Conservation (phyloP, 2,329 filamentous ascomycete species). For the Xylariaceae sp. region DNA sequence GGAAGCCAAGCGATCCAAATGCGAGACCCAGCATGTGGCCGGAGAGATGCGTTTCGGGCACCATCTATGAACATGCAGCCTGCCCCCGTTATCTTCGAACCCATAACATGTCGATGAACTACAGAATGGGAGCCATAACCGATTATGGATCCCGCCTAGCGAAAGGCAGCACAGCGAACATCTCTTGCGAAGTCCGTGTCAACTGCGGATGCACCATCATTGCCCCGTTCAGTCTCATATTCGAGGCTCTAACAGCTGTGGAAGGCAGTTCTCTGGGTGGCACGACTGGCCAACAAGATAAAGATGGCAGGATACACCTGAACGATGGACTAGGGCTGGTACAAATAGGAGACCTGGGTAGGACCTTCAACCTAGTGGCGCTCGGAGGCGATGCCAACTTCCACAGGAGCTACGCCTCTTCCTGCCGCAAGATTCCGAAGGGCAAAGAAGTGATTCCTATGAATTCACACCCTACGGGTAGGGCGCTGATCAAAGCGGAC, state of each 20-base stretch:
- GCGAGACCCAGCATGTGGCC: constrained; percentile 15
- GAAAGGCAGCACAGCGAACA: constrained; percentile 33
- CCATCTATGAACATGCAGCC: constrained; percentile 28
- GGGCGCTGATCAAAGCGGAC: constrained; percentile 38
- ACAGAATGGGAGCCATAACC: constrained; percentile 21
- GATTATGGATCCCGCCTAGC: constrained; percentile 33
- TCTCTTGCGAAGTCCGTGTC: constrained; percentile 33
- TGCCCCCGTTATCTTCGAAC: constrained; percentile 17
- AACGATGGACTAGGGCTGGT: constrained; percentile 37
- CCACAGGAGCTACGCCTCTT: constrained; percentile 24
- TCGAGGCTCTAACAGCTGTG: constrained; percentile 33
- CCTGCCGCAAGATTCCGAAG: constrained; percentile 26
- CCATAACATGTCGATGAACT: constrained; percentile 38
- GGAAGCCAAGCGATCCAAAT: constrained; percentile 20
- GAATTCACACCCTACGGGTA: constrained; percentile 17
- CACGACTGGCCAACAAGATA: constrained; percentile 13
- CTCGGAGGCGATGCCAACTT: constrained; percentile 33
- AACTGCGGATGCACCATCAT: constrained; percentile 38
- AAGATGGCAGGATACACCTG: constrained; percentile 31
- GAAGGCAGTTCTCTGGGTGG: constrained; percentile 32
- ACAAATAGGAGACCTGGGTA: constrained; percentile 37
- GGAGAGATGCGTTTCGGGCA: constrained; percentile 32
- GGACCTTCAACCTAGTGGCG: constrained; percentile 34
- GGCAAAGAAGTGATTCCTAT: constrained; percentile 11
- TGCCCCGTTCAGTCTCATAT: constrained; percentile 33